These are phyloP conservation scores for Inga laurina DNA, from an alignment of 306 rosid species.

Conservation along the genomic window DNA sequence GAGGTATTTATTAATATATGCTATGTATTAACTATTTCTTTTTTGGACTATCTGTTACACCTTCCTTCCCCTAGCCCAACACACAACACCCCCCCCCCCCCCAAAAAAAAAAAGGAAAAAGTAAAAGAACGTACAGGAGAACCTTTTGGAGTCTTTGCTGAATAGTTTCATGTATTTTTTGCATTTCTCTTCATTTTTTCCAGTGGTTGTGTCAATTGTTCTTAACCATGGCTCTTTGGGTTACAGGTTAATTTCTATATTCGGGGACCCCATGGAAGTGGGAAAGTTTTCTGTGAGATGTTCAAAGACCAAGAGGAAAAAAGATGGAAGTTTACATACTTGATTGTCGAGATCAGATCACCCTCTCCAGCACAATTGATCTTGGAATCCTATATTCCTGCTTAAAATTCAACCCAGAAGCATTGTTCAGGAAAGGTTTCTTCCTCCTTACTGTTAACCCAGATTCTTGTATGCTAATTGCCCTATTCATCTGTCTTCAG, in stretches of 20 bases:
- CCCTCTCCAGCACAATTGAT: conserved; percentile 81
- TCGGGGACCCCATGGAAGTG: conserved; percentile 92
- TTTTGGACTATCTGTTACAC: neutral
- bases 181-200: neutral
- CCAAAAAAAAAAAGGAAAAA: neutral
- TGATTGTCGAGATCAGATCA: conserved; percentile 80
- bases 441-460: conserved; percentile 35
- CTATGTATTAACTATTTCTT: neutral
- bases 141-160: neutral
- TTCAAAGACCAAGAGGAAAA: conserved; percentile 72
- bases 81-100: neutral
- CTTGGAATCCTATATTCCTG: conserved; percentile 88
- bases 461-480: conserved; percentile 36
- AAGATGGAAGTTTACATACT: conserved; percentile 82
- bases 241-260: conserved; percentile 83
- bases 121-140: neutral
- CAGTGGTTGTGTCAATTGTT: conserved; percentile 4
- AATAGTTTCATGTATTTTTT: neutral
- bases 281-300: conserved; percentile 86
- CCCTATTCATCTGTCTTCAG: conserved; percentile 19
- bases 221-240: conserved; percentile 20
- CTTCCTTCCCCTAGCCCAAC: neutral
- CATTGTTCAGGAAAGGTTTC: conserved; percentile 36
- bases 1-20: conserved; percentile 55
- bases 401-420: conserved; percentile 43